Evolutionary conservation across 192 early-diverging fungal species (phyloP), one percentile per base, ranked within the genome.

Genomic region (Ambispora gerdemannii): DNA sequence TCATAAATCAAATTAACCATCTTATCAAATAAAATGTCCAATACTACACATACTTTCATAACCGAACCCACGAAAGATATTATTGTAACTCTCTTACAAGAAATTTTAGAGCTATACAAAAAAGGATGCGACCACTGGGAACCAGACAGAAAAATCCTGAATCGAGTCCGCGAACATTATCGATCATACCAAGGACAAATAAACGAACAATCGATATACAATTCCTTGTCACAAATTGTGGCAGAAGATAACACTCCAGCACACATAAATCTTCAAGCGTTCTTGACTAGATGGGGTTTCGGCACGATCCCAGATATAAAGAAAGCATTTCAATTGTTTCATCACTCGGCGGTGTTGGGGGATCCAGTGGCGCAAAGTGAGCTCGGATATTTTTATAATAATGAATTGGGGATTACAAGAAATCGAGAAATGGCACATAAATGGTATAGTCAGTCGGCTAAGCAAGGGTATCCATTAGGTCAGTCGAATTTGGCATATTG

Each of bases 401-500:
- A 43, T 43, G 38, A 43, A 10, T 43, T 43, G 38, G 38, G 38
- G 15, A 15, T 43, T 43, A 6, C 15, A 15, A 43, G 15, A 43
- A 43, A 43, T 43, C 34, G 65, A 67, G 67, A 80, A 67, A 72
- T 81, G 11, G 82, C 85, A 55, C 87, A 85, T 31, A 68, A 82
- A 20, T 89, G 90, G 80, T 84, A 82, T 38, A 74, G 67, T 27
- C 70, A 75, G 27, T 81, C 82, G 2, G 84, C 84, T 8, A 75
- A 81, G 33, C 84, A 86, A 62, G 84, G 82, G 0, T 84, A 84
- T 52, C 80, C 84, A 35, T 81, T 82, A 78, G 84, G 82, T 36
- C 77, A 86, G 67, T 93, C 89, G 61, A 92, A 90, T 20, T 79
- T 94, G 27, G 91, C 89, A 31, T 89, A 90, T 64, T 94, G 90